These are phyloP conservation scores for Tremellales sp. DNA, from an alignment of 1,284 basidiomycete genomes.

Conservation along the genomic window DNA sequence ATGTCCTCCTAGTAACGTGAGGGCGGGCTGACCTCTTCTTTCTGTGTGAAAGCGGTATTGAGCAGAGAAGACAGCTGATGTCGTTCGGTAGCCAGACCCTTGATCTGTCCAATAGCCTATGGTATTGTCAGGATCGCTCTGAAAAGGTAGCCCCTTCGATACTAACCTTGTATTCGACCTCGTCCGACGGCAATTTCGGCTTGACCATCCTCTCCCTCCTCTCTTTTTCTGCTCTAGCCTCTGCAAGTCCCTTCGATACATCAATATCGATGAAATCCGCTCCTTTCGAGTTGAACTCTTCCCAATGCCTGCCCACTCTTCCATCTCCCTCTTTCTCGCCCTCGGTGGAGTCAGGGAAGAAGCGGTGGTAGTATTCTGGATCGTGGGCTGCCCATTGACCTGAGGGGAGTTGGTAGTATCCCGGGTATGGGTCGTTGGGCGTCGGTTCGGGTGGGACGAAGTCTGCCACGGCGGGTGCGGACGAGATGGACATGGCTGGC, in stretches of 20 bases:
- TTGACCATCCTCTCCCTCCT: slow-evolving; percentile 24
- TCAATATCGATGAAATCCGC: slow-evolving; percentile 35
- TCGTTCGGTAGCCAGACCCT: slow-evolving; percentile 44
- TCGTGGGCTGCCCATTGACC: slow-evolving; percentile 77
- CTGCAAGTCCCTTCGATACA: slow-evolving; percentile 28
- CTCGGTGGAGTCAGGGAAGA: slow-evolving; percentile 42
- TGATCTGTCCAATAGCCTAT: slow-evolving; percentile 42
- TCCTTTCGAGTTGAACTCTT: slow-evolving; percentile 27
- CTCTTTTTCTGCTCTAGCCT: slow-evolving; percentile 28
- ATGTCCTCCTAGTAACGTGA: background rate
- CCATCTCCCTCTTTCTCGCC: slow-evolving; percentile 17
- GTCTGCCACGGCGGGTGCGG: slow-evolving; percentile 50
- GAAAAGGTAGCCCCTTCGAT: too few relatives aligned
- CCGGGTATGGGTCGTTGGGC: slow-evolving; percentile 71
- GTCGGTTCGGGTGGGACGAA: slow-evolving; percentile 73
- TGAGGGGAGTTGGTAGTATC: slow-evolving; percentile 78
- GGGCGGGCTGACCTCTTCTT: slow-evolving; percentile 22
- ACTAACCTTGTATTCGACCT: slow-evolving; percentile 42
- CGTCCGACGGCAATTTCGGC: slow-evolving; percentile 27
- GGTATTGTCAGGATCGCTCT: background rate
- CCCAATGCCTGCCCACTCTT: slow-evolving; percentile 40
- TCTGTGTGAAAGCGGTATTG: slow-evolving; percentile 34
- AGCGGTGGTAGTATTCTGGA: slow-evolving; percentile 65
- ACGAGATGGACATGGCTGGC: slow-evolving; percentile 21
- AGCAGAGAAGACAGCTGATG: slow-evolving; percentile 47